These are phyloP conservation scores for Leishmania guyanensis DNA, from an alignment of 208 protist species.

Conservation along the genomic window DNA sequence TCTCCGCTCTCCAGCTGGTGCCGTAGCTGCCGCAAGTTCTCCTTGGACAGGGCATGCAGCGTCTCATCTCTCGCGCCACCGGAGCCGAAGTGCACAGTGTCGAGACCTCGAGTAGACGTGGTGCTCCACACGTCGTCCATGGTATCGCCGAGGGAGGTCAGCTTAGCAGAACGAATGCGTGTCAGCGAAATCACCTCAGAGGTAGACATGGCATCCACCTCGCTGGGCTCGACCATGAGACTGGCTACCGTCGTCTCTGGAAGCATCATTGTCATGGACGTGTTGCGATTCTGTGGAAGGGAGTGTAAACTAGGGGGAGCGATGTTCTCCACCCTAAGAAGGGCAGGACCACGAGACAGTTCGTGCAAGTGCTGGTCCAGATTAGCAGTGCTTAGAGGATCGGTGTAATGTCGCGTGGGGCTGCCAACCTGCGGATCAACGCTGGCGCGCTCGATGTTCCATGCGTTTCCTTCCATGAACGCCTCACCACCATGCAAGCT, in stretches of 20 bases:
- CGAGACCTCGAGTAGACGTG: constrained; percentile 37
- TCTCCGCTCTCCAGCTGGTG: constrained; percentile 60
- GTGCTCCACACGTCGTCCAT: constrained; percentile 68
- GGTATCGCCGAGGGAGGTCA: constrained; percentile 19
- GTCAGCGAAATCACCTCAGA: constrained; percentile 27
- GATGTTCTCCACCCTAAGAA: constrained; percentile 48
- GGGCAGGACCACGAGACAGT: constrained; percentile 43
- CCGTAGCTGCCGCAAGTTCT: constrained; percentile 55
- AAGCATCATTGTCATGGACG: constrained; percentile 1
- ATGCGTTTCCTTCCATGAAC: constrained; percentile 30
- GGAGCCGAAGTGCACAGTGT: constrained; percentile 8
- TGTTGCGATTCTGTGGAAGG: not conserved
- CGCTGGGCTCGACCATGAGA: constrained; percentile 46
- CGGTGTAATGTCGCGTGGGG: constrained; percentile 22
- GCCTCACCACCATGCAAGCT: constrained; percentile 18
- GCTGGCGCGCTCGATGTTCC: constrained; percentile 43
- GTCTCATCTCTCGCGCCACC: constrained; percentile 10
- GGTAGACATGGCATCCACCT: constrained; percentile 35
- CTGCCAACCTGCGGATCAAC: constrained; percentile 39
- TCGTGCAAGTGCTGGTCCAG: constrained; percentile 52
- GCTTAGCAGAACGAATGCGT: constrained; percentile 15
- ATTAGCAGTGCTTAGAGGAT: constrained; percentile 54
- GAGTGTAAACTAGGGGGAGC: constrained; percentile 15
- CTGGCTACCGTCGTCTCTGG: constrained; percentile 27
- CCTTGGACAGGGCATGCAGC: constrained; percentile 44